Percentiles rank a stretch among this genome's conserved stretches.
phyloP scores from a whole-genome alignment of 2,329 filamentous ascomycete species.

The Pestalotiopsis fici region DNA sequence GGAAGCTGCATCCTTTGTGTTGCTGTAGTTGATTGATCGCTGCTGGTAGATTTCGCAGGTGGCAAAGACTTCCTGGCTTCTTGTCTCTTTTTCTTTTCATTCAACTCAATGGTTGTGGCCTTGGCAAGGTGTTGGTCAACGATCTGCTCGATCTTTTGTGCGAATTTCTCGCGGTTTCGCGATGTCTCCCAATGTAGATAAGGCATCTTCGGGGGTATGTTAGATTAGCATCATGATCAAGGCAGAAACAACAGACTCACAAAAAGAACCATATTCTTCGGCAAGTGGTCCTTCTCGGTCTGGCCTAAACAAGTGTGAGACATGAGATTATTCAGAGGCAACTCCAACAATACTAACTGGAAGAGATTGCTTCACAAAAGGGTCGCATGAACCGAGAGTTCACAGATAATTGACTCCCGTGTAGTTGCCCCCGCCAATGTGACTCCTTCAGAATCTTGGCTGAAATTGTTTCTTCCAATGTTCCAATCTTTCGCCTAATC shows the following conservation, averaged over 20 bases:
- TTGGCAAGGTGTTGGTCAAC: neutral
- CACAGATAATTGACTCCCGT: neutral
- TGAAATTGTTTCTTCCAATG: neutral
- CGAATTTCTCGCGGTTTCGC: neutral
- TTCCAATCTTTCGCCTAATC: neutral
- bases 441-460: neutral
- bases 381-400: neutral
- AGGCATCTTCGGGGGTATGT: neutral
- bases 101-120: neutral
- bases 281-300: neutral
- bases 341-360: neutral
- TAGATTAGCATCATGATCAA: neutral
- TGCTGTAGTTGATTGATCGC: neutral
- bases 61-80: neutral
- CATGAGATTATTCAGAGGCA: neutral
- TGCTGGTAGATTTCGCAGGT: neutral
- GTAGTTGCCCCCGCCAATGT: conserved; percentile 4
- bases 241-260: neutral
- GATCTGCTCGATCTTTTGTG: neutral
- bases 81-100: neutral
- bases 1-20: neutral
- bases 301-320: neutral
- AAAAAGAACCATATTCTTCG: conserved; percentile 1
- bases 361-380: neutral
- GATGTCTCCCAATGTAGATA: conserved; percentile 9